Conservation (phyloP, 148 eudicot species). For the Talinum fruticosum region DNA sequence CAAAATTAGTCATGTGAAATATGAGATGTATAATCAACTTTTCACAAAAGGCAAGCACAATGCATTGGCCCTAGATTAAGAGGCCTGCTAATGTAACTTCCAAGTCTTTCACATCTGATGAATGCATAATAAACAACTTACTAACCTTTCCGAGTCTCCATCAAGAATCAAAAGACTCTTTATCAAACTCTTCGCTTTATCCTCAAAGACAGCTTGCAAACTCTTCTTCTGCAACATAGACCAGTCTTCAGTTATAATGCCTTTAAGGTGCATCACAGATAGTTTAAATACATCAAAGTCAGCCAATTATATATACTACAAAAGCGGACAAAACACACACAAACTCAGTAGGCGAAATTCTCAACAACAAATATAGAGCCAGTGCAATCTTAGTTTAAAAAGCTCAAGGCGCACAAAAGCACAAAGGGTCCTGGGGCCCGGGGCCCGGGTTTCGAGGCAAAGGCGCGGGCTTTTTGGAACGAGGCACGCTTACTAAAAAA, state of each 20-base stretch:
- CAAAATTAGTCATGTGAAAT: too few species aligned
- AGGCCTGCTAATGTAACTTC: neutral
- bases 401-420: too few species aligned
- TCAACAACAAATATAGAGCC: too few species aligned
- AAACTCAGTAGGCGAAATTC: neutral
- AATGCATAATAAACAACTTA: slow-evolving; percentile 2
- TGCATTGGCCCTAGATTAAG: neutral
- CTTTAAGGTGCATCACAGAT: slow-evolving; percentile 15
- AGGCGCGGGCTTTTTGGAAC: too few species aligned
- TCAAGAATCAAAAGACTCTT: slow-evolving; percentile 60
- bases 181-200: slow-evolving; percentile 73
- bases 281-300: neutral
- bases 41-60: neutral
- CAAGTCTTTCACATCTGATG: neutral
- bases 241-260: slow-evolving; percentile 22
- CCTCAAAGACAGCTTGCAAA: slow-evolving; percentile 54
- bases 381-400: too few species aligned
- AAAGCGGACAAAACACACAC: neutral
- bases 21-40: too few species aligned
- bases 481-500: too few species aligned
- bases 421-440: too few species aligned
- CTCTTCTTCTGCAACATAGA: slow-evolving; percentile 61
- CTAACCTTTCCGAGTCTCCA: slow-evolving; percentile 69
- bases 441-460: too few species aligned
- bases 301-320: neutral